A percentile compares a stretch with the other conserved stretches of the same genome.
These are phyloP conservation scores for Serendipita sp. DNA, from an alignment of 768 basidiomycete genomes.

Conservation along the genomic window DNA sequence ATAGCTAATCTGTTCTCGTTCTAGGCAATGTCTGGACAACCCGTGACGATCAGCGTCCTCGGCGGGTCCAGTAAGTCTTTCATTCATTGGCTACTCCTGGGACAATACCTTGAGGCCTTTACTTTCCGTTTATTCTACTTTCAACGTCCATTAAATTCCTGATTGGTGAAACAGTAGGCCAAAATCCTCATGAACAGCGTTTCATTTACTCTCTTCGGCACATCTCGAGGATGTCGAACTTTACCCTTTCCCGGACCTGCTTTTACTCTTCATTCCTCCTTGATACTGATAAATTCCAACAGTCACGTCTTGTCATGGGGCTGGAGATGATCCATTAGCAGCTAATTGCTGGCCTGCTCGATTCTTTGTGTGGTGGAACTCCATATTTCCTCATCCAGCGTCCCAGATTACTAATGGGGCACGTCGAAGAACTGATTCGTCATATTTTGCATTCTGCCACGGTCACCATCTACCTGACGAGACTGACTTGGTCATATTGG, in stretches of 20 bases:
- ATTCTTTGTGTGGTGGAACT: conserved; percentile 96
- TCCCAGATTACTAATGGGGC: conserved; percentile 97
- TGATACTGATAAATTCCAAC: conserved; percentile 12
- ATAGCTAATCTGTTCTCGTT: background rate
- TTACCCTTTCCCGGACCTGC: background rate
- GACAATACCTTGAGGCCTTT: background rate
- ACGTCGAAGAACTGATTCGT: conserved; percentile 78
- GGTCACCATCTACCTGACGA: conserved; percentile 85
- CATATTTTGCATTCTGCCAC: conserved; percentile 91
- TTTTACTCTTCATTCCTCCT: background rate
- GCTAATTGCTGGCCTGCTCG: conserved; percentile 80
- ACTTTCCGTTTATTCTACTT: background rate
- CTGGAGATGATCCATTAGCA: conserved; percentile 79
- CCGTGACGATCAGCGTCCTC: conserved; percentile 77
- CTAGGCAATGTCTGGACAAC: conserved; percentile 71
- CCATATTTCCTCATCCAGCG: conserved; percentile 93
- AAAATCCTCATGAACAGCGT: background rate
- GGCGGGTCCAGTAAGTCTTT: conserved; percentile 64
- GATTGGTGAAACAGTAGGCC: background rate
- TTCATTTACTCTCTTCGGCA: background rate
- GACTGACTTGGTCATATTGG: conserved; percentile 87
- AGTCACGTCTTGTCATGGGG: conserved; percentile 91
- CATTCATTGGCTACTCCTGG: background rate
- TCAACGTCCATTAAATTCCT: background rate
- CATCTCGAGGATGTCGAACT: background rate